These are phyloP conservation scores for Fragaria nilgerrensis DNA, from an alignment of 306 rosid species.

Conservation along the genomic window DNA sequence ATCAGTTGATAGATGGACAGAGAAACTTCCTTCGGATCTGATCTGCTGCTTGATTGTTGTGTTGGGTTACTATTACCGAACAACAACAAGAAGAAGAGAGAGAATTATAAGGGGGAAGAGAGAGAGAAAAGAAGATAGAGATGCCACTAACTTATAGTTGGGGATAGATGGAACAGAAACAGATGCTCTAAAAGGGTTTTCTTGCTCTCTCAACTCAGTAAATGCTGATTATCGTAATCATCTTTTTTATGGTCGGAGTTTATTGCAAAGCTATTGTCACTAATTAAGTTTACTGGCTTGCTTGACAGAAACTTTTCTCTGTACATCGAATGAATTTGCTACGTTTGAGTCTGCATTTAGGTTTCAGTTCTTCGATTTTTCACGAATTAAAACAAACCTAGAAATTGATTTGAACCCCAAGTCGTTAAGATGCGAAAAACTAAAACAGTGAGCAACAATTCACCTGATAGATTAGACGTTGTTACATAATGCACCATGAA, in stretches of 20 bases:
- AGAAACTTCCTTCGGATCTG: conserved; percentile 47
- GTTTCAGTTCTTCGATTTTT: background rate
- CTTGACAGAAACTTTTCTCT: background rate
- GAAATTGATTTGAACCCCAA: background rate
- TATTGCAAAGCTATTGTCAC: background rate
- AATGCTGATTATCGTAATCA: background rate
- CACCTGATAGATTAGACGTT: background rate
- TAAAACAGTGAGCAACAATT: background rate
- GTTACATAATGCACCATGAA: background rate
- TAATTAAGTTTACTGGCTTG: background rate
- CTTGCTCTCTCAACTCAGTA: background rate
- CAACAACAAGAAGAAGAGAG: conserved; percentile 7
- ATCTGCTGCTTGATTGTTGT: conserved; percentile 40
- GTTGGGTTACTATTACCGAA: conserved; percentile 23
- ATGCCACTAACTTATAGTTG: conserved; percentile 16
- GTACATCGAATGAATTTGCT: background rate
- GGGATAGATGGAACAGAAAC: conserved; percentile 11
- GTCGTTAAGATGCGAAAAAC: no score
- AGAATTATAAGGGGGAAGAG: background rate
- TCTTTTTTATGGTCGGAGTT: background rate
- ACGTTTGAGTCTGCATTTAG: background rate
- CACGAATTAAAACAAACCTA: background rate
- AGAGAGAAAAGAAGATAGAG: conserved; percentile 9
- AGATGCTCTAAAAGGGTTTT: conserved; percentile 8
- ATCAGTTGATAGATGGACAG: conserved; percentile 31